Conservation (phyloP, 352 stramenopile species). For the Phytopythium litorale region DNA sequence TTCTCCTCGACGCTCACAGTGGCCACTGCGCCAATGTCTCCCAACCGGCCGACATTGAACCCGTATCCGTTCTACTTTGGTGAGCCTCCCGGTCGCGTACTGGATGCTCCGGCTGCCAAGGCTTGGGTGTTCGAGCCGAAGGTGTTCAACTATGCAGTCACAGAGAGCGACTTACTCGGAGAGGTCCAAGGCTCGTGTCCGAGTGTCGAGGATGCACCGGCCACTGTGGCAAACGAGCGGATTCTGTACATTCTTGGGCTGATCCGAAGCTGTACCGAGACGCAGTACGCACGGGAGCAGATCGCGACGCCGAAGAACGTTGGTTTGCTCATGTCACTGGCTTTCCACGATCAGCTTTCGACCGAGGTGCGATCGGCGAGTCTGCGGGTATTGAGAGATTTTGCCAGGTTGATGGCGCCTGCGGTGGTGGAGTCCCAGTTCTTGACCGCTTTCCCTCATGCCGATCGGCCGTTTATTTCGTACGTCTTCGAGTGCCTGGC, state of each 20-base stretch:
- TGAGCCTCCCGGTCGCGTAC: conserved; percentile 43
- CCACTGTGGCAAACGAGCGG: conserved; percentile 35
- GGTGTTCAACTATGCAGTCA: conserved; percentile 36
- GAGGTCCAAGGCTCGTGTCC: conserved; percentile 54
- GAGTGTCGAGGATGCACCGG: conserved; percentile 15
- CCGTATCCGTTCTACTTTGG: conserved; percentile 71
- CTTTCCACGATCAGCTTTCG: conserved; percentile 39
- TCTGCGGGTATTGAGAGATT: conserved; percentile 38
- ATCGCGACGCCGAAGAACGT: conserved; percentile 60
- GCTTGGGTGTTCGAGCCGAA: conserved; percentile 62
- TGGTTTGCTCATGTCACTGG: conserved; percentile 52
- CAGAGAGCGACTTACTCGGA: conserved; percentile 43
- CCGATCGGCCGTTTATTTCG: conserved; percentile 21
- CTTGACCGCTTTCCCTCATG: conserved; percentile 15
- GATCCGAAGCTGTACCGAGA: conserved; percentile 56
- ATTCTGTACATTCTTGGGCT: conserved; percentile 64
- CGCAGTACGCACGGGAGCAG: conserved; percentile 41
- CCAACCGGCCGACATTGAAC: conserved; percentile 29
- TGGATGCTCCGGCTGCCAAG: conserved; percentile 45
- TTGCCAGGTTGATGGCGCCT: conserved; percentile 28
- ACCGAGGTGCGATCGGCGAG: conserved; percentile 47
- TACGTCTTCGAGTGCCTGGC: conserved; percentile 37
- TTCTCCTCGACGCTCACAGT: not conserved
- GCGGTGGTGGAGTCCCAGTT: conserved; percentile 38
- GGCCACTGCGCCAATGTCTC: not conserved